Conservation (phyloP, 2,329 filamentous ascomycete genomes). For the Blastomyces percursus region DNA sequence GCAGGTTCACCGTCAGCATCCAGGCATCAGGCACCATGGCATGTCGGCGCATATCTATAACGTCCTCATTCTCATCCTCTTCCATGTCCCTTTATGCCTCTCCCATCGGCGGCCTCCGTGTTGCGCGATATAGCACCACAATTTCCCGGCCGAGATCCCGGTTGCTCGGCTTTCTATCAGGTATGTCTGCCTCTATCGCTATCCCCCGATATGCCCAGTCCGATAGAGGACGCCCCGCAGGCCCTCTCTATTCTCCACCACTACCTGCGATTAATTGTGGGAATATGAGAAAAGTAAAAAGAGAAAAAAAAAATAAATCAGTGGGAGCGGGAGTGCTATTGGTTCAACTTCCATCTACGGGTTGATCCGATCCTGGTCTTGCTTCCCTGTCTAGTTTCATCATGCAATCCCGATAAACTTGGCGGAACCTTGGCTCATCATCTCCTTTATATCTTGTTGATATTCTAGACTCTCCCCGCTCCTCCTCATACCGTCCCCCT, state of each 20-base stretch:
- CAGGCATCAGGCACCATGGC: not conserved
- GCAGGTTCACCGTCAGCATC: too few species aligned
- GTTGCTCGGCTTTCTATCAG: not conserved
- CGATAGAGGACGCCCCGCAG: not conserved
- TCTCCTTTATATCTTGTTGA: not conserved
- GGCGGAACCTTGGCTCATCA: conserved; percentile 1
- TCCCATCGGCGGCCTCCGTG: not conserved
- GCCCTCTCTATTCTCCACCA: not conserved
- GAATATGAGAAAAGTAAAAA: not conserved
- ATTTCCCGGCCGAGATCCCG: not conserved
- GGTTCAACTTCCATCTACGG: not conserved
- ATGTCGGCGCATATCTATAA: not conserved
- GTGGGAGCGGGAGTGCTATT: not conserved
- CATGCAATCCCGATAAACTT: not conserved
- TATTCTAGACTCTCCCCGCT: not conserved
- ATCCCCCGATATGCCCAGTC: not conserved
- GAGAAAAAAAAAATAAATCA: too few species aligned
- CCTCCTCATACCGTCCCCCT: not conserved
- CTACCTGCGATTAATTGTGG: not conserved
- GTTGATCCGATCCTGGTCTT: not conserved
- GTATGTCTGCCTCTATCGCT: not conserved
- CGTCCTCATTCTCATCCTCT: not conserved
- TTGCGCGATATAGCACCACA: not conserved
- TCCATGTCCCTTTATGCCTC: conserved; percentile 13
- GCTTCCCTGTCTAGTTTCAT: not conserved